Evolutionary conservation across 805 yeast genomes (phyloP).

Genomic region (Candida fluviatilis): DNA sequence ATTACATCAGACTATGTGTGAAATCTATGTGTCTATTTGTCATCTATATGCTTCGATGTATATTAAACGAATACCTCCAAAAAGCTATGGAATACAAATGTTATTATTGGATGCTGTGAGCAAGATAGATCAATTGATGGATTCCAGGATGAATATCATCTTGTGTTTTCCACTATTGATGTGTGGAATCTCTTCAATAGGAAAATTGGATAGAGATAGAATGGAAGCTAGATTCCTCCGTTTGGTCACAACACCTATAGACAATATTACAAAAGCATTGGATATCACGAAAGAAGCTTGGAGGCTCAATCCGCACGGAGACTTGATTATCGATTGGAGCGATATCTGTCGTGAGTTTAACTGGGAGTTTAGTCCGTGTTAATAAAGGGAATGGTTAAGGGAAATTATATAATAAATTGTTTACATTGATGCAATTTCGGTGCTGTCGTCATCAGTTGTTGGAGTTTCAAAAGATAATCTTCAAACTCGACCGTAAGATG

Average conservation of each 20-base stretch:
- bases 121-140: conserved; percentile 12
- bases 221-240: conserved; percentile 14
- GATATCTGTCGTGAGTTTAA: conserved; percentile 22
- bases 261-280: conserved; percentile 14
- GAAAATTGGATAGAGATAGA: conserved; percentile 14
- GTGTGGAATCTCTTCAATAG: conserved; percentile 21
- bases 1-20: conserved; percentile 11
- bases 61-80: conserved; percentile 12
- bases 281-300: conserved; percentile 16
- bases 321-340: conserved; percentile 18
- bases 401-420: too few species aligned
- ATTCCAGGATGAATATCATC: conserved; percentile 12
- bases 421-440: too few species aligned
- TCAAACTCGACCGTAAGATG: too few species aligned
- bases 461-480: too few species aligned
- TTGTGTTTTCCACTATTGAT: conserved; percentile 18
- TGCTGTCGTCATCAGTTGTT: too few species aligned
- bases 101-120: conserved; percentile 8
- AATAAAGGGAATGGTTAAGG: background rate
- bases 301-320: conserved; percentile 16
- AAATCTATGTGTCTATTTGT: conserved; percentile 12
- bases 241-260: conserved; percentile 10
- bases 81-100: conserved; percentile 11
- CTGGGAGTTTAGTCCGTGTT: conserved; percentile 17
- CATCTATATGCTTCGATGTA: conserved; percentile 12